Evolutionary conservation across 495 filamentous ascomycete species (phyloP), one percentile per base, ranked within the genome.

Genomic region (Oidiodendron maius): DNA sequence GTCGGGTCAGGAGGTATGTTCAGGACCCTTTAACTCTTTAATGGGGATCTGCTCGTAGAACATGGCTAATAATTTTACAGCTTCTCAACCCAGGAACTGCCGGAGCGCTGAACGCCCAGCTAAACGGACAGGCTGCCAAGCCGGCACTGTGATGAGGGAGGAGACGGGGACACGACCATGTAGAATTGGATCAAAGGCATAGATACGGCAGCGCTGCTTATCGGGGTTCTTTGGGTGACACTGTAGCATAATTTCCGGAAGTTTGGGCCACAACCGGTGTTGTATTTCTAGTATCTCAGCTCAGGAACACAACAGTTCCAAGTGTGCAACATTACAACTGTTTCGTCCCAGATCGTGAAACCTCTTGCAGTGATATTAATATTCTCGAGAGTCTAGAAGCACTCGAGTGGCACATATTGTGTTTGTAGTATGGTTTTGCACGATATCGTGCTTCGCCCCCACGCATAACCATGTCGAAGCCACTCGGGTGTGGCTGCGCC

Each of bases 1-100:
- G 76, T 79, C 82, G 65, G 86, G 76, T 28, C 58, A 65, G 25
- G 75, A 59, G 56, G 59, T 61, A 56, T 25, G 52, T 37, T 30
- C n/a, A 22, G 8, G 18, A 20, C 4, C 17, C 44, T 17, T 15
- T 32, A 10, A 23, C 35, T 38, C 20, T 15, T 38, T 3, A 48
- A 15, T 20, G 17, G 21, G 11, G 24, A 9, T 30, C 26, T 30
- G 26, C 12, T 30, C 12, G 12, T 12, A 30, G 26, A 30, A 30
- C 24, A 40, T 11, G 23, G 30, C 40, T 20, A 49, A 42, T 30
- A 16, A 44, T 24, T 35, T 35, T 37, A 11, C 35, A 57, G 57
- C 52, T 56, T 21, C 44, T 60, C 11, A 43, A 23, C n/a, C 16
- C 48, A n/a, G 42, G 35, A 5, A 54, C 54, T 1, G 41, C 55